Evolutionary conservation across 192 early-diverging fungal genomes (phyloP), one percentile per base, ranked within the genome.

Genomic region (Backusella circina): DNA sequence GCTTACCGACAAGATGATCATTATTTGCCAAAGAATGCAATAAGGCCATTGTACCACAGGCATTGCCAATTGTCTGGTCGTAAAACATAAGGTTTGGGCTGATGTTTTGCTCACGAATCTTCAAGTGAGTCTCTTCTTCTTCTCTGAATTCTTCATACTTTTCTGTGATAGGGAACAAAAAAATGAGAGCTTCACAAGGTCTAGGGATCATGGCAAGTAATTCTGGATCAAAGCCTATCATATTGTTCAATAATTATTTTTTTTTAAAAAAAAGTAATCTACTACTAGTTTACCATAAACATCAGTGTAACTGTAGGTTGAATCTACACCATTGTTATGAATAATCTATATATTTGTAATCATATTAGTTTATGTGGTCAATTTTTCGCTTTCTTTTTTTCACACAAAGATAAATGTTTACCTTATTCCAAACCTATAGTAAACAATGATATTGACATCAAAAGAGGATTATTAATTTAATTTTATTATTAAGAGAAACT

Each of bases 11-110:
- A 39, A 80, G 66, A 44, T 93, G 88, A 57, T 78, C 80, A 72
- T 88, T 91, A 84, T 96, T 98, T 36, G 87, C 90, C 12, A 99
- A 81, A 0, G 96, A 88, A 76, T 99, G 97, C 44, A 99, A 76
- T 5, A 99, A 82, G 2, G 91, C 96, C 82, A 98, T 98, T 2
- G 95, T 97, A 12, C 97, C 97, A 75, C 97, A 98, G 2, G 96
- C 94, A 68, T 97, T 98, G 33, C 84, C 72, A 51, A 96, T 97
- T 1, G 95, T 97, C 82, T 97, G 96, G 18, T 86, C 86, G 75
- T 92, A 91, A 76, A 93, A 97, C 64, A 92, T 90, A 16, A 96
- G 67, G 18, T 92, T 81, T 21, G 84, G 81, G 36, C 83, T 84
- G 73, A 87, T 84, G 7, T 67, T 84, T 74, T 88, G 88, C 21